Conservation (phyloP, 371 early-diverging fungal species). For the Rhizopus arrhizus region DNA sequence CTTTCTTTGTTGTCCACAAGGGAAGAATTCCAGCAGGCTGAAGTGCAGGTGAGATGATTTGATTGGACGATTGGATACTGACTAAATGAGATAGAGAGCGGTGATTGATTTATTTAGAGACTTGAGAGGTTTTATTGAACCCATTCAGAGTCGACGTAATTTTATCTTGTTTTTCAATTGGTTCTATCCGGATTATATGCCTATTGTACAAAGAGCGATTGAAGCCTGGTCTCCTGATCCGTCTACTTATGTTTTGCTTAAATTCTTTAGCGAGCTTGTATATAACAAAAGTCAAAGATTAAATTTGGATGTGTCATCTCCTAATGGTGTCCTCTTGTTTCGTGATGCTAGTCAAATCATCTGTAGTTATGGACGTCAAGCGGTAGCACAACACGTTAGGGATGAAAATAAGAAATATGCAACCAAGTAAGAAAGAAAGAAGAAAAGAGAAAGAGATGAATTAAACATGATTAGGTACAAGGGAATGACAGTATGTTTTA, state of each 20-base stretch:
- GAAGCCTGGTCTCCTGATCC: slow-evolving; percentile 63
- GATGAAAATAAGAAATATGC: slow-evolving; percentile 33
- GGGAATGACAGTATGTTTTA: slow-evolving; percentile 73
- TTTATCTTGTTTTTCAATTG: slow-evolving; percentile 78
- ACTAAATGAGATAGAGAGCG: slow-evolving; percentile 15
- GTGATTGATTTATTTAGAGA: slow-evolving; percentile 73
- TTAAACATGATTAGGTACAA: slow-evolving; percentile 59
- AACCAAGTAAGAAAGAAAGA: neutral
- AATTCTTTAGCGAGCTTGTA: slow-evolving; percentile 77
- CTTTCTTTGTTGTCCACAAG: slow-evolving; percentile 39
- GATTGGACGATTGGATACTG: no score
- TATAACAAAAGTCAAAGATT: slow-evolving; percentile 77
- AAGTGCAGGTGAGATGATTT: slow-evolving; percentile 22
- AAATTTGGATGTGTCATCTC: slow-evolving; percentile 77
- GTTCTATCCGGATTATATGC: slow-evolving; percentile 71
- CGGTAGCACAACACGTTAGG: slow-evolving; percentile 13
- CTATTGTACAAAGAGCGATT: slow-evolving; percentile 61
- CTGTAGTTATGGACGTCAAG: slow-evolving; percentile 41
- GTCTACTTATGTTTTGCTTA: slow-evolving; percentile 64
- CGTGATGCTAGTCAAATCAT: slow-evolving; percentile 72
- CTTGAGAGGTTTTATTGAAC: slow-evolving; percentile 72
- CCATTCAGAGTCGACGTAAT: slow-evolving; percentile 59
- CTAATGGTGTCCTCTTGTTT: slow-evolving; percentile 83
- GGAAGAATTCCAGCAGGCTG: slow-evolving; percentile 50
- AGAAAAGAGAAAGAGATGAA: neutral